phyloP scores from a whole-genome alignment of 2,329 filamentous ascomycete genomes.

The Aureobasidium sp. region DNA sequence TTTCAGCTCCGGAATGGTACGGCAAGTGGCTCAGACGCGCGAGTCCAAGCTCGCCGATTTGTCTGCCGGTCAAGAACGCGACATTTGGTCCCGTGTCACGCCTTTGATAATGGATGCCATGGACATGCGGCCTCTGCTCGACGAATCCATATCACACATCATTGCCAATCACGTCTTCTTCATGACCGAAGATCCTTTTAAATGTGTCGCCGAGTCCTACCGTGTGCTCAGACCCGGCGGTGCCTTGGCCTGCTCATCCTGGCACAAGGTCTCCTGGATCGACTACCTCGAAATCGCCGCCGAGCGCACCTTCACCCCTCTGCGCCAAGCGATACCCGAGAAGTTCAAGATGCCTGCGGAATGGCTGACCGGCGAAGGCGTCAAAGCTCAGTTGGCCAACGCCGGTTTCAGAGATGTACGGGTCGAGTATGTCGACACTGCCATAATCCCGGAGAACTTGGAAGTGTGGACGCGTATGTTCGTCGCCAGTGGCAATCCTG shows the following conservation, averaged over 20 bases:
- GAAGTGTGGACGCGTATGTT: not conserved
- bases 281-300: conserved; percentile 22
- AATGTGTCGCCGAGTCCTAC: conserved; percentile 22
- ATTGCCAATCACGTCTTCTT: conserved; percentile 30
- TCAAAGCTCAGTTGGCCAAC: conserved; percentile 23
- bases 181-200: conserved; percentile 25
- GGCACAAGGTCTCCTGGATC: conserved; percentile 27
- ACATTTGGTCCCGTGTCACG: conserved; percentile 24
- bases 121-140: conserved; percentile 22
- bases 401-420: conserved; percentile 27
- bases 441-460: not conserved
- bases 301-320: conserved; percentile 20
- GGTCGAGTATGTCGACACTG: conserved; percentile 19
- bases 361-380: conserved; percentile 21
- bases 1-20: conserved; percentile 28
- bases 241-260: conserved; percentile 24
- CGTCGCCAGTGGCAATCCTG: not conserved
- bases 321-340: not conserved
- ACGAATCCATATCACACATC: conserved; percentile 25
- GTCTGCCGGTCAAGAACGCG: conserved; percentile 1
- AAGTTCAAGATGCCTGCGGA: conserved; percentile 22
- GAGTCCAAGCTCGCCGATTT: not conserved
- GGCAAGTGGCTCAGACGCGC: conserved; percentile 20
- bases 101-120: conserved; percentile 24
- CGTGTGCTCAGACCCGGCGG: conserved; percentile 25